phyloP scores from a whole-genome alignment of 306 rosid species.

The Malus sieversii region DNA sequence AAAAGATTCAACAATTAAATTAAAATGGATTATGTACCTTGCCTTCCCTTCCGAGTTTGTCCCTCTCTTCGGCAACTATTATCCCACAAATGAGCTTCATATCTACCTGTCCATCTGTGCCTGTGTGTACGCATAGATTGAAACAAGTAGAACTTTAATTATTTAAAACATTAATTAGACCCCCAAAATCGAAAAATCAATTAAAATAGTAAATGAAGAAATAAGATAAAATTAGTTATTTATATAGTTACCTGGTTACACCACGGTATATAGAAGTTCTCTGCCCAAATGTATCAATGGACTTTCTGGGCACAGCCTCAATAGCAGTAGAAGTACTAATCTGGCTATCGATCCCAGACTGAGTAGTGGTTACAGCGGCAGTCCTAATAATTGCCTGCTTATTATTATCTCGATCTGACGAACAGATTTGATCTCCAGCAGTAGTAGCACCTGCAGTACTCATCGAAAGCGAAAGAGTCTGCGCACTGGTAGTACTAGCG shows the following conservation, averaged over 20 bases:
- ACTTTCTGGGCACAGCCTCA: slow-evolving; percentile 50
- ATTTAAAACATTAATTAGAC: not conserved
- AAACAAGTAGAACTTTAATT: not conserved
- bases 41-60: slow-evolving; percentile 95
- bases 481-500: not conserved
- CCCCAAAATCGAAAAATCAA: not conserved
- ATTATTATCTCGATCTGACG: slow-evolving; percentile 35
- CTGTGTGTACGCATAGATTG: slow-evolving; percentile 15
- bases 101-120: slow-evolving; percentile 97
- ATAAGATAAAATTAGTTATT: not conserved
- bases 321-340: slow-evolving; percentile 7
- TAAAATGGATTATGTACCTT: slow-evolving; percentile 41
- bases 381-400: slow-evolving; percentile 5
- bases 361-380: not conserved
- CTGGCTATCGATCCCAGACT: slow-evolving; percentile 12
- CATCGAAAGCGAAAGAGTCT: slow-evolving; percentile 68
- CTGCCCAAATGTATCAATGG: slow-evolving; percentile 84
- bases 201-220: not conserved
- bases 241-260: slow-evolving; percentile 57
- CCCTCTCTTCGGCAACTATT: slow-evolving; percentile 96
- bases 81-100: slow-evolving; percentile 94
- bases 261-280: slow-evolving; percentile 97
- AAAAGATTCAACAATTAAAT: not conserved
- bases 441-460: slow-evolving; percentile 49
- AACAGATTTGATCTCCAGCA: slow-evolving; percentile 36